Percentiles rank a stretch among this genome's conserved stretches.
Conservation (phyloP, 2,329 filamentous ascomycete genomes). For the Aspergillus ochraceoroseus region DNA sequence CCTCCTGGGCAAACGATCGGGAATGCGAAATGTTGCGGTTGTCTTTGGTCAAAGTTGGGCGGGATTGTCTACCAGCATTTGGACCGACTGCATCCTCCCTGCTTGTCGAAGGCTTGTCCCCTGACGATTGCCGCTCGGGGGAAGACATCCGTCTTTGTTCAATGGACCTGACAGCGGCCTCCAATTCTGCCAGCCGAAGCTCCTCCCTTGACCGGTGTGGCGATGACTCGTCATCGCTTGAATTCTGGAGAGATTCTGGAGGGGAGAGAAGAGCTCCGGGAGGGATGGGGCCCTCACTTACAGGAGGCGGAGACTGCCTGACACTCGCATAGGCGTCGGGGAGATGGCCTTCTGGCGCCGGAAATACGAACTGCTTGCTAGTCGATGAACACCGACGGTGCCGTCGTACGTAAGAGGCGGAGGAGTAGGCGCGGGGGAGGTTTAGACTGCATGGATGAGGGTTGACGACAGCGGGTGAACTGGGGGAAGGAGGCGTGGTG, state of each 20-base stretch:
- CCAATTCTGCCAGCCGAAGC: constrained; percentile 59
- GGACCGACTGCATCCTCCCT: constrained; percentile 29
- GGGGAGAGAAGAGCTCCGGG: constrained; percentile 83
- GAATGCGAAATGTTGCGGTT: constrained; percentile 59
- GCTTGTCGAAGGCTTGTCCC: constrained; percentile 23
- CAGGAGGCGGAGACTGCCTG: constrained; percentile 76
- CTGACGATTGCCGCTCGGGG: constrained; percentile 25
- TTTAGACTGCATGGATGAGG: constrained; percentile 39
- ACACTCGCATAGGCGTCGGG: constrained; percentile 56
- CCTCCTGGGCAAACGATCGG: constrained; percentile 54
- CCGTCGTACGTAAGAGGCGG: constrained; percentile 58
- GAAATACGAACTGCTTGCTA: constrained; percentile 33
- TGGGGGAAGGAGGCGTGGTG: constrained; percentile 27
- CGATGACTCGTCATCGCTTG: constrained; percentile 68
- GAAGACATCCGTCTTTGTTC: constrained; percentile 43
- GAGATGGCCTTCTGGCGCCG: constrained; percentile 27
- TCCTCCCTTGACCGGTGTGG: constrained; percentile 42
- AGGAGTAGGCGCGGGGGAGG: constrained; percentile 54
- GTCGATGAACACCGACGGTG: constrained; percentile 57
- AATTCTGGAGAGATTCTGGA: constrained; percentile 85
- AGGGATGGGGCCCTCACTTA: constrained; percentile 71
- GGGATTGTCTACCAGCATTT: constrained; percentile 20
- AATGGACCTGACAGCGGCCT: constrained; percentile 77
- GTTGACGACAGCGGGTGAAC: constrained; percentile 16
- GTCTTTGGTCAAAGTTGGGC: constrained; percentile 48